phyloP scores from a whole-genome alignment of 495 filamentous ascomycete genomes.

The Podospora tetraspora region DNA sequence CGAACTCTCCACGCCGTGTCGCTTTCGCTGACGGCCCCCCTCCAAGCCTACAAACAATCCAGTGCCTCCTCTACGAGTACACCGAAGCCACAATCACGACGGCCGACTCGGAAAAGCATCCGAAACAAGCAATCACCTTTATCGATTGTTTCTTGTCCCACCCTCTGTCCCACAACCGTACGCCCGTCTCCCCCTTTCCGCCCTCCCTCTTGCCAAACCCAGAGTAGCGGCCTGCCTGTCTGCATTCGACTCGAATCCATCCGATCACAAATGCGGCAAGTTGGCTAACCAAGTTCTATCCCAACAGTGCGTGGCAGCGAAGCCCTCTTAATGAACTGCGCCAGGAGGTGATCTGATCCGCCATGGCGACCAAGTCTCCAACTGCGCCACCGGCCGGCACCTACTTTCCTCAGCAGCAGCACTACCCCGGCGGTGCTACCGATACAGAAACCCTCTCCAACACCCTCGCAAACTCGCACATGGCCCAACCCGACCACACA shows the following conservation, averaged over 20 bases:
- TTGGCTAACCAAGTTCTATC: neutral
- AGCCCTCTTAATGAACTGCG: slow-evolving; percentile 9
- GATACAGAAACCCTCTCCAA: slow-evolving; percentile 40
- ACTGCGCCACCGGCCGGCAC: slow-evolving; percentile 9
- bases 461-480: slow-evolving; percentile 38
- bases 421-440: slow-evolving; percentile 16
- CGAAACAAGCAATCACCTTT: neutral
- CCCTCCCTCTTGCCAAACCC: neutral
- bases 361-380: slow-evolving; percentile 27
- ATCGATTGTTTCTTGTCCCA: neutral
- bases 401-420: slow-evolving; percentile 25
- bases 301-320: neutral
- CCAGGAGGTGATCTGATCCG: slow-evolving; percentile 5
- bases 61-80: neutral
- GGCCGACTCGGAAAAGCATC: neutral
- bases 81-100: neutral
- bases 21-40: neutral
- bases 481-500: slow-evolving; percentile 28
- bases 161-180: neutral
- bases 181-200: slow-evolving; percentile 1
- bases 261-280: neutral
- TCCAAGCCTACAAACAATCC: neutral
- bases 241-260: neutral
- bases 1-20: neutral
- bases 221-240: neutral